Percentiles rank a stretch among this genome's conserved stretches.
phyloP scores from a whole-genome alignment of 1,284 basidiomycete species.

The Ganoderma sp. region DNA sequence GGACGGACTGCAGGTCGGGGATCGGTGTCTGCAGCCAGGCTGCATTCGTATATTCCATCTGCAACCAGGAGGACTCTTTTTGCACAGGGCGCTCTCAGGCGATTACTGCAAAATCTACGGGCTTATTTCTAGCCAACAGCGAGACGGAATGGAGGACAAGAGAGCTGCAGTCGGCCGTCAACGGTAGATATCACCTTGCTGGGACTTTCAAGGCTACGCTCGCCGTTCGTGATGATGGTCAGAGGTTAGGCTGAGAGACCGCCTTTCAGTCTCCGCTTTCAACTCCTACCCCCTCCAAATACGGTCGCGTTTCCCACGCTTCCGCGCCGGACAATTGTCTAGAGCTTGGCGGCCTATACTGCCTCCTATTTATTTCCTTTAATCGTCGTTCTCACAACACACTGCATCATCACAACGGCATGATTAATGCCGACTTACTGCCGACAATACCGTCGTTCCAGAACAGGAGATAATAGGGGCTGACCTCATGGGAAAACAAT shows the following conservation, averaged over 20 bases:
- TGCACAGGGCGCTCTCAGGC: slow-evolving; percentile 54
- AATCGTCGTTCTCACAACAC: slow-evolving; percentile 1
- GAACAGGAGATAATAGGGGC: slow-evolving; percentile 18
- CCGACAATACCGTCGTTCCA: background rate
- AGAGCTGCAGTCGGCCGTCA: slow-evolving; percentile 32
- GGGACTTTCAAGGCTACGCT: slow-evolving; percentile 35
- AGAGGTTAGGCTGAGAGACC: slow-evolving; percentile 38
- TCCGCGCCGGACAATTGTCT: slow-evolving; percentile 16
- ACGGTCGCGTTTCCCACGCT: slow-evolving; percentile 32
- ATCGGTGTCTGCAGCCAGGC: slow-evolving; percentile 59
- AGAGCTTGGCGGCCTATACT: background rate
- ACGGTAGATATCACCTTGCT: slow-evolving; percentile 39
- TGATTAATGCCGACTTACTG: background rate
- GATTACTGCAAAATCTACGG: slow-evolving; percentile 56
- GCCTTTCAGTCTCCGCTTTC: slow-evolving; percentile 38
- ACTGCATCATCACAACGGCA: slow-evolving; percentile 3
- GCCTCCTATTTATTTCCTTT: background rate
- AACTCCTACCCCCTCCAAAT: slow-evolving; percentile 29
- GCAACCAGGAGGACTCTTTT: slow-evolving; percentile 48
- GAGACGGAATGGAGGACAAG: slow-evolving; percentile 45
- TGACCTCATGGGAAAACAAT: slow-evolving; percentile 20
- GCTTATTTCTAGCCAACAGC: slow-evolving; percentile 57
- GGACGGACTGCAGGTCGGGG: slow-evolving; percentile 46
- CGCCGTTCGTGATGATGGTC: slow-evolving; percentile 41
- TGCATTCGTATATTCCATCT: slow-evolving; percentile 61